Base-by-base conservation (phyloP, 2,329 filamentous ascomycete genomes). In the Cladosporium sp. region DNA sequence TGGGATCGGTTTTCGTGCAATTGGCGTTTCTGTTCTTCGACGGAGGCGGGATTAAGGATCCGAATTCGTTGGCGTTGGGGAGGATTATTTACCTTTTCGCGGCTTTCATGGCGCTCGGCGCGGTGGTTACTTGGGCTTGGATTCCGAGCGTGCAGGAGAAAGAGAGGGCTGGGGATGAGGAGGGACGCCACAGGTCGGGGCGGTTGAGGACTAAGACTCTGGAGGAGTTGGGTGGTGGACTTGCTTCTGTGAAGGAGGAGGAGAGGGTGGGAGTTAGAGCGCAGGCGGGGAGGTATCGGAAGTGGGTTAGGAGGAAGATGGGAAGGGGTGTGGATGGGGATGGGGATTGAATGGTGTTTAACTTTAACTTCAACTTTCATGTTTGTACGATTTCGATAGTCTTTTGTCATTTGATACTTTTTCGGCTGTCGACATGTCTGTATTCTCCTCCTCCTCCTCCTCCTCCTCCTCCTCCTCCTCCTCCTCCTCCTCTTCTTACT, bases 1-100 rank as follows among this genome's bases (percentile, higher is more conserved):
- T 80, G 1, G 78, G 78, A n/a, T 76, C 76, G 0, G 69, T 73
- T 51, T 58, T 74, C 2, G 71, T 70, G 2, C 70, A 73, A 50
- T 58, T 72, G 19, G 66, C 72, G 32, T 60, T 74, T 22, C 17
- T 54, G 24, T 43, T 40, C 29, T 53, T 47, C 20, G 47, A 51
- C 7, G 27, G 29, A 15, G 48, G 48, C 7, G 48, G 42, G 11
- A 39, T 51, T 17, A 51, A 48, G 13, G 39, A 54, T 18, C 52
- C 53, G 13, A 57, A 57, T 36, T 52, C 53, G 24, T 40, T 41
- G 32, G 43, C 48, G 41, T 11, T 61, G 41, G 53, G 48, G 37
- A 30, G 34, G 47, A 48, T 51, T 9, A 52, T 52, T n/a, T 49
- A 56, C 15, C n/a, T 55, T 7, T 58, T 55, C 17, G 56, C 52